Evolutionary conservation across 768 basidiomycete genomes (phyloP).

Genomic region (Boletus eberwhitei): DNA sequence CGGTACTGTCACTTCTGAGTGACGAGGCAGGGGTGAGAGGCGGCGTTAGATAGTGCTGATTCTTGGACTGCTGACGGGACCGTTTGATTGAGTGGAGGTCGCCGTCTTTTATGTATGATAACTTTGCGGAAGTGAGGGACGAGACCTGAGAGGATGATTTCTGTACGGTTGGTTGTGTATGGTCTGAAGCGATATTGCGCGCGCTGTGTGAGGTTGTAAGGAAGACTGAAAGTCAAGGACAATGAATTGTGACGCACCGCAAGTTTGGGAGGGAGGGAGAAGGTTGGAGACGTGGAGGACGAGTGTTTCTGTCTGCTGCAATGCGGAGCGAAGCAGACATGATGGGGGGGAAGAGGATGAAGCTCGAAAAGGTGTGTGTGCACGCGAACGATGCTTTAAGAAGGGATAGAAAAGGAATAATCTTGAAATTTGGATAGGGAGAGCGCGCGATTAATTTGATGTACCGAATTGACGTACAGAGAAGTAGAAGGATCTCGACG

Average conservation of each 20-base stretch:
- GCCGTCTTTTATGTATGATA: constrained; percentile 14
- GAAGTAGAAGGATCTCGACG: constrained; percentile 30
- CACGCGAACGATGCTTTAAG: constrained; percentile 30
- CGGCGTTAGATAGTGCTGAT: constrained; percentile 52
- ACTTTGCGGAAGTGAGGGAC: constrained; percentile 12
- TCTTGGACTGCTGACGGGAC: constrained; percentile 22
- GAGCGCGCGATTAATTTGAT: constrained; percentile 33
- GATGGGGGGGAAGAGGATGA: constrained; percentile 24
- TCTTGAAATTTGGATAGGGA: constrained; percentile 29
- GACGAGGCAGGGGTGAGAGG: constrained; percentile 69
- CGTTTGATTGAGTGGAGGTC: constrained; percentile 20
- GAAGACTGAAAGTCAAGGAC: neutral
- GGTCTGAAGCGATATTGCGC: constrained; percentile 24
- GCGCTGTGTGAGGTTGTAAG: constrained; percentile 18
- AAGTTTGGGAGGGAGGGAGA: constrained; percentile 72
- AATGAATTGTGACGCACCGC: constrained; percentile 39
- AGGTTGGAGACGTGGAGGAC: constrained; percentile 53
- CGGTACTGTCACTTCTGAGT: constrained; percentile 37
- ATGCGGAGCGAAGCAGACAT: constrained; percentile 27
- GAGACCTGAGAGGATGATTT: constrained; percentile 19
- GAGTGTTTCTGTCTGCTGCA: constrained; percentile 20
- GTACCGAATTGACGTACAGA: constrained; percentile 34
- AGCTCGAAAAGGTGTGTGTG: constrained; percentile 30
- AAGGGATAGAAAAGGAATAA: constrained; percentile 33
- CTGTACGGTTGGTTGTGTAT: constrained; percentile 19